Conservation (phyloP, 2,329 filamentous ascomycete species). For the Cladosporium sp. region DNA sequence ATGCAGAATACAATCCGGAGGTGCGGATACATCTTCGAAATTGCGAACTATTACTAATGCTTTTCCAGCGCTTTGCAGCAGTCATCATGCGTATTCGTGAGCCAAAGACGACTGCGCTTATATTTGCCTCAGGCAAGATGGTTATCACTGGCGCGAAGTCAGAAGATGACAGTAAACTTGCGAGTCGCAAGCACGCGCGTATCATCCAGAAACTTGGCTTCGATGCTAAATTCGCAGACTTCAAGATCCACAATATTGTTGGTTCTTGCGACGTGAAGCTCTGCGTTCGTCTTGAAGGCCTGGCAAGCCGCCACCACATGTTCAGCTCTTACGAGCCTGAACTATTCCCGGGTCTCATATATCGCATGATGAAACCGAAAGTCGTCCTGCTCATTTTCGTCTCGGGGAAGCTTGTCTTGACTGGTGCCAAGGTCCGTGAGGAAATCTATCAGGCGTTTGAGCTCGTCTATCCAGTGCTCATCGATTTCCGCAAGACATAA, state of each 20-base stretch:
- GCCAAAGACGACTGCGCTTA: constrained; percentile 95
- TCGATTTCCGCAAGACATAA: constrained; percentile 45
- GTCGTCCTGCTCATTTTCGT: constrained; percentile 98
- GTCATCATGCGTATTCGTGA: constrained; percentile 99
- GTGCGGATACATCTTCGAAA: constrained; percentile 53
- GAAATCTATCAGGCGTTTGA: constrained; percentile 97
- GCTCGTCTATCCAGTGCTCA: constrained; percentile 94
- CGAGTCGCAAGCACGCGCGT: constrained; percentile 94
- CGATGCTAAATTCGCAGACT: constrained; percentile 99
- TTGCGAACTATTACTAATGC: constrained; percentile 32
- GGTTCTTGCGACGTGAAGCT: constrained; percentile 99
- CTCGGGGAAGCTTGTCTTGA: constrained; percentile 96
- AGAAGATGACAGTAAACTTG: constrained; percentile 96
- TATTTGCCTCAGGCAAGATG: constrained; percentile 99
- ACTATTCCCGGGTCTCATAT: constrained; percentile 97
- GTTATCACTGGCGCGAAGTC: constrained; percentile 97
- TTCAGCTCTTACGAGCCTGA: constrained; percentile 99
- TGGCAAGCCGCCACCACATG: constrained; percentile 96
- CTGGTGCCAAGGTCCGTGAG: constrained; percentile 94
- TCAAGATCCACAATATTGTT: constrained; percentile 99
- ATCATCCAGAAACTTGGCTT: constrained; percentile 99
- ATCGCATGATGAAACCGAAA: constrained; percentile 99
- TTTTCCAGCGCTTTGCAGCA: constrained; percentile 84
- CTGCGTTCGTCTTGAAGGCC: constrained; percentile 91
- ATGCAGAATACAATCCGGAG: constrained; percentile 98